Percentiles rank a stretch among this genome's conserved stretches.
Conservation (phyloP, 805 yeast genomes). For the Wickerhamiella spandovensis region DNA sequence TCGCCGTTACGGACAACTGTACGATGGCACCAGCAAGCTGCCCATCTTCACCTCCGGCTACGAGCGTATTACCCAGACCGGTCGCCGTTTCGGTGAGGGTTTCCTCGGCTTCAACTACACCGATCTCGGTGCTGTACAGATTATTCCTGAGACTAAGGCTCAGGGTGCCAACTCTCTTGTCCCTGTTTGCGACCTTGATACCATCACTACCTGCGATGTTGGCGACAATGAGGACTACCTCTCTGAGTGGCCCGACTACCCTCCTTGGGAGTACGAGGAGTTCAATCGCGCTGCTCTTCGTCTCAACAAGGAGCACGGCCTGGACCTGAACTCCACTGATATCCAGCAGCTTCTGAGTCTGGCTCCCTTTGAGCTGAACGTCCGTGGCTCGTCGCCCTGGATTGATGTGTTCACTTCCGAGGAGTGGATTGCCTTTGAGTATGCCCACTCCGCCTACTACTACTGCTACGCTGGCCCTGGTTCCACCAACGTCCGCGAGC, state of each 20-base stretch:
- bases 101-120: constrained; percentile 19
- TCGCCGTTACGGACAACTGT: constrained; percentile 36
- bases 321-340: constrained; percentile 29
- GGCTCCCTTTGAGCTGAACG: constrained; percentile 41
- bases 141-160: constrained; percentile 12
- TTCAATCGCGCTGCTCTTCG: constrained; percentile 14
- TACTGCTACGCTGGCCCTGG: constrained; percentile 24
- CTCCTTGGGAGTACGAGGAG: constrained; percentile 12
- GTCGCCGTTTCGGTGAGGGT: constrained; percentile 21
- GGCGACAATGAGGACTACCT: constrained; percentile 1
- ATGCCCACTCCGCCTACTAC: constrained; percentile 15
- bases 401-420: constrained; percentile 22
- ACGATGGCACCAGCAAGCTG: constrained; percentile 25
- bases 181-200: constrained; percentile 9
- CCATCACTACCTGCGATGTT: constrained; percentile 7
- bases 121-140: constrained; percentile 14
- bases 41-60: constrained; percentile 45
- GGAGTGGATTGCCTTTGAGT: constrained; percentile 20
- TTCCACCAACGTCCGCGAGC: constrained; percentile 15
- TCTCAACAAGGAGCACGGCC: constrained; percentile 20
- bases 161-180: constrained; percentile 19
- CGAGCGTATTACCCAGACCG: constrained; percentile 30
- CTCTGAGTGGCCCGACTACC: background rate
- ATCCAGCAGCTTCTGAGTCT: constrained; percentile 30
- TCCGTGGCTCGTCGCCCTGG: constrained; percentile 33